phyloP scores from a whole-genome alignment of 1,139 yeast genomes.

The Meyerozyma guilliermondii region DNA sequence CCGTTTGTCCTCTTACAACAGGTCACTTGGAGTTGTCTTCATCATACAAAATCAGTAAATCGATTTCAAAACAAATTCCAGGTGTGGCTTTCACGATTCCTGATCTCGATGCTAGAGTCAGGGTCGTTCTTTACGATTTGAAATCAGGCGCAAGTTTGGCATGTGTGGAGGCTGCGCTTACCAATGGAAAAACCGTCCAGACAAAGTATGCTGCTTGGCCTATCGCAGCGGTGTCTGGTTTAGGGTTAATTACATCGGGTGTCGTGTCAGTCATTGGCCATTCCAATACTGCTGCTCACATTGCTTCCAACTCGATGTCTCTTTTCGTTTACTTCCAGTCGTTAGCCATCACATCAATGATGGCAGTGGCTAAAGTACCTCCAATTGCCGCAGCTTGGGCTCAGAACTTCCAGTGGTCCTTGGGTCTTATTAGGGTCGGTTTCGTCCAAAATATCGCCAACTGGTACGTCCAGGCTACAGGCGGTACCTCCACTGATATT shows the following conservation, averaged over 20 bases:
- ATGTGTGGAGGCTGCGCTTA: constrained; percentile 84
- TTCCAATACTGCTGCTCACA: constrained; percentile 91
- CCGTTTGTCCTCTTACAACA: constrained; percentile 77
- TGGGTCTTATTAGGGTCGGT: constrained; percentile 77
- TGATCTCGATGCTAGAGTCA: constrained; percentile 87
- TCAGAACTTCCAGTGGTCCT: constrained; percentile 93
- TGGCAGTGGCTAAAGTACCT: constrained; percentile 90
- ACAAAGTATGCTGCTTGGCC: constrained; percentile 97
- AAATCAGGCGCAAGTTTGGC: constrained; percentile 53
- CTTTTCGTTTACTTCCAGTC: constrained; percentile 91
- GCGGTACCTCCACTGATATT: constrained; percentile 79
- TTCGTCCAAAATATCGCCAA: constrained; percentile 83
- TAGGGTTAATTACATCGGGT: constrained; percentile 85
- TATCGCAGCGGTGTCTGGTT: constrained; percentile 84
- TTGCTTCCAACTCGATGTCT: constrained; percentile 92
- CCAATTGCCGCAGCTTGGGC: constrained; percentile 99
- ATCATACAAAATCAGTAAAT: constrained; percentile 38
- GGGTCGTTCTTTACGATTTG: constrained; percentile 58
- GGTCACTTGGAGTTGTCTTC: constrained; percentile 79
- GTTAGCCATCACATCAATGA: constrained; percentile 89
- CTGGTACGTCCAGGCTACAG: constrained; percentile 97
- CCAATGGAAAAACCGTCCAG: constrained; percentile 92
- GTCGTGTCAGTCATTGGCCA: constrained; percentile 84
- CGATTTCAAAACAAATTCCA: constrained; percentile 57
- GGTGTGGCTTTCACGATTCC: constrained; percentile 86